Percentiles rank a stretch among this genome's conserved stretches.
Conservation (phyloP, 805 yeast genomes). For the Candida parachauliodes region DNA sequence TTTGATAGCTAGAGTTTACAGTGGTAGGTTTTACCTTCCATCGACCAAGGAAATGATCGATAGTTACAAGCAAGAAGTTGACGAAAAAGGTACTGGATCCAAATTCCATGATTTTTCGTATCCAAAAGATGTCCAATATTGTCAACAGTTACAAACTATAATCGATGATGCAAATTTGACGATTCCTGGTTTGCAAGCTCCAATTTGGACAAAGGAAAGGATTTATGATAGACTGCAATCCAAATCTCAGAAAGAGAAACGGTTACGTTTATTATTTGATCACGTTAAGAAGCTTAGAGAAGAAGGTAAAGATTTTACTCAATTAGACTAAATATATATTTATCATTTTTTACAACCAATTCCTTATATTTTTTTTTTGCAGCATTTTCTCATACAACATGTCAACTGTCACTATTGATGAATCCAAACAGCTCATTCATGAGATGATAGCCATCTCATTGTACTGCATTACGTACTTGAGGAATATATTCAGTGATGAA, state of each 20-base stretch:
- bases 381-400: neutral
- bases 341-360: neutral
- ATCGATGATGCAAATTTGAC: constrained; percentile 10
- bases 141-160: constrained; percentile 33
- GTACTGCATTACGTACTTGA: constrained; percentile 54
- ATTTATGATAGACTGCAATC: constrained; percentile 6
- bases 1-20: constrained; percentile 36
- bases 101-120: constrained; percentile 39
- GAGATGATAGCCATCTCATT: constrained; percentile 50
- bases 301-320: constrained; percentile 9
- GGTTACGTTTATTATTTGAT: constrained; percentile 9
- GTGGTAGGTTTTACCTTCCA: constrained; percentile 44
- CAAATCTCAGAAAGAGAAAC: constrained; percentile 5
- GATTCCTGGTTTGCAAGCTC: constrained; percentile 9
- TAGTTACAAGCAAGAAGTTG: constrained; percentile 26
- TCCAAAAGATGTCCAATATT: constrained; percentile 61
- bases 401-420: neutral
- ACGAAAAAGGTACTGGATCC: constrained; percentile 19
- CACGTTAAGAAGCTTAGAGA: constrained; percentile 10
- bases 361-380: constrained; percentile 7
- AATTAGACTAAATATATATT: neutral
- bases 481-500: constrained; percentile 57
- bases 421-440: constrained; percentile 30
- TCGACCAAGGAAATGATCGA: constrained; percentile 29
- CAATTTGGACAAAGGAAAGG: constrained; percentile 8